These are phyloP conservation scores for Phytopythium kandeliae DNA, from an alignment of 352 stramenopile species.

Conservation along the genomic window DNA sequence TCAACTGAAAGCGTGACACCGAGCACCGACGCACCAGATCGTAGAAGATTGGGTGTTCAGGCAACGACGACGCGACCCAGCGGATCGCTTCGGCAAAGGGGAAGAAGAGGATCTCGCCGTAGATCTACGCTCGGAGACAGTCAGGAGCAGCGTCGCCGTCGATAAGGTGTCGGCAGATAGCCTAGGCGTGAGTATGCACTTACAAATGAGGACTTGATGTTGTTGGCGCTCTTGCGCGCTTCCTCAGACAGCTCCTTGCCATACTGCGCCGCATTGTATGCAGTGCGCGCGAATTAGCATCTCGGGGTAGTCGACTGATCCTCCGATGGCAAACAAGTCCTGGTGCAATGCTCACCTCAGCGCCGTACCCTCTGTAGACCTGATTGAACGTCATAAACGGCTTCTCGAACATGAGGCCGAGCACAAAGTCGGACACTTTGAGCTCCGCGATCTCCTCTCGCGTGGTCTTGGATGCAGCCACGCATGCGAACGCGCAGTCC, in stretches of 20 bases:
- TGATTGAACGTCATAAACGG: constrained; percentile 60
- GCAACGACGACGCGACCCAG: constrained; percentile 52
- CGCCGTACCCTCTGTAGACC: constrained; percentile 56
- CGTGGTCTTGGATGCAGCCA: constrained; percentile 21
- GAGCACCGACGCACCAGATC: constrained; percentile 45
- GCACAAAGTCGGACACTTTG: constrained; percentile 72
- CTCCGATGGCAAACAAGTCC: too few species aligned
- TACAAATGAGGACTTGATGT: constrained; percentile 79
- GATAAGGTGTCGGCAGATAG: too few species aligned
- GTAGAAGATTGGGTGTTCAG: constrained; percentile 75
- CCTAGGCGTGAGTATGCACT: too few species aligned
- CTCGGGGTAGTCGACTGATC: too few species aligned
- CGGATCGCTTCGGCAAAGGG: constrained; percentile 72
- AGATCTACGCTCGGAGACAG: constrained; percentile 37
- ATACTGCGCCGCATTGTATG: constrained; percentile 53
- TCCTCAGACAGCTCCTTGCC: constrained; percentile 78
- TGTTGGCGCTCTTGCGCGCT: constrained; percentile 69
- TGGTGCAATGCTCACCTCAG: constrained; percentile 56
- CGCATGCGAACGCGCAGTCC: too few species aligned
- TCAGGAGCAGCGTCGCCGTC: background rate
- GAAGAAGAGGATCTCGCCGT: constrained; percentile 84
- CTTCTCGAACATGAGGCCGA: constrained; percentile 74
- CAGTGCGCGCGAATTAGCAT: too few species aligned
- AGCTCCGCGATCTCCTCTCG: constrained; percentile 70
- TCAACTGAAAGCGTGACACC: background rate